Conservation (phyloP, 768 basidiomycete genomes). For the Russula foetens region DNA sequence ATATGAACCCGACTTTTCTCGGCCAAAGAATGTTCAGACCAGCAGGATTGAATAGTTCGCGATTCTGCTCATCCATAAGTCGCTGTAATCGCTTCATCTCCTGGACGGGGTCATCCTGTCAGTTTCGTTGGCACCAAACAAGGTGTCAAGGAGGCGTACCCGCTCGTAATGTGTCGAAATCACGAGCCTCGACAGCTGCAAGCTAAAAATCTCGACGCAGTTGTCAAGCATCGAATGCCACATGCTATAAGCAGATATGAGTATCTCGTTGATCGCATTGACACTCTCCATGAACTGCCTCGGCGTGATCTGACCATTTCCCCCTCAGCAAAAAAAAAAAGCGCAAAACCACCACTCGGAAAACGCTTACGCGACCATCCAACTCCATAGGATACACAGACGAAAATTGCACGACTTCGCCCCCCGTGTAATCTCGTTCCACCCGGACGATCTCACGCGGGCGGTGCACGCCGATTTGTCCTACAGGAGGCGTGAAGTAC, state of each 20-base stretch:
- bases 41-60: conserved; percentile 67
- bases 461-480: conserved; percentile 81
- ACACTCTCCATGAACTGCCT: conserved; percentile 86
- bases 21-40: conserved; percentile 90
- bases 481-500: conserved; percentile 72
- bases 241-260: conserved; percentile 82
- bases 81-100: conserved; percentile 64
- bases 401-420: conserved; percentile 87
- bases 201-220: conserved; percentile 61
- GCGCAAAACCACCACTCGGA: background rate
- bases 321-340: background rate
- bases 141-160: conserved; percentile 33
- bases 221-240: conserved; percentile 71
- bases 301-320: conserved; percentile 62
- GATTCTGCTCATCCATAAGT: conserved; percentile 62
- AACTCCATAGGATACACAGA: conserved; percentile 86
- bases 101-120: conserved; percentile 32
- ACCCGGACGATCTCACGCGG: conserved; percentile 89
- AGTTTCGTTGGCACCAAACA: background rate
- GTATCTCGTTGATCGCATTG: conserved; percentile 80
- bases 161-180: conserved; percentile 72
- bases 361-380: conserved; percentile 74
- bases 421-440: conserved; percentile 87
- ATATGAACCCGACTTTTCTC: conserved; percentile 76
- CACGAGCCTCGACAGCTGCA: conserved; percentile 73